Conservation (phyloP, 805 yeast genomes). For the Barnettozyma californica region DNA sequence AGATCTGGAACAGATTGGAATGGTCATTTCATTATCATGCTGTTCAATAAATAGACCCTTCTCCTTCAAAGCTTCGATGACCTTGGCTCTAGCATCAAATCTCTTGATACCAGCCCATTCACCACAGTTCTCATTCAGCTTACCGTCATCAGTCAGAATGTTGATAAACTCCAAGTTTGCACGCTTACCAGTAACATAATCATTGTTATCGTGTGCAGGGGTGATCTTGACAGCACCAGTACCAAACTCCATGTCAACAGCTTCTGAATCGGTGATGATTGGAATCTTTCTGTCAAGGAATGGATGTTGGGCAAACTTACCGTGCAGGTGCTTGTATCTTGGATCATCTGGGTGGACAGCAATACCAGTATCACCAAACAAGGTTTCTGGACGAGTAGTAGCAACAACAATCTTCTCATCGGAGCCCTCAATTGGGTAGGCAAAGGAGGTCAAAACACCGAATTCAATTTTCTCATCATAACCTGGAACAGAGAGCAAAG, state of each 20-base stretch:
- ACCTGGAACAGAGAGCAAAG: constrained; percentile 79
- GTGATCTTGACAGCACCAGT: constrained; percentile 99
- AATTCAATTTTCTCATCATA: constrained; percentile 88
- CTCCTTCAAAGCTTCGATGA: constrained; percentile 73
- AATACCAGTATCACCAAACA: constrained; percentile 96
- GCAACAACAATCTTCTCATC: constrained; percentile 90
- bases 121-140: constrained; percentile 88
- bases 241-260: constrained; percentile 99
- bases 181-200: constrained; percentile 95
- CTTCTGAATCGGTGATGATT: constrained; percentile 82
- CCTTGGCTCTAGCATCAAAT: constrained; percentile 86
- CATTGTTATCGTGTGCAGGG: constrained; percentile 97
- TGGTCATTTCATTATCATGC: constrained; percentile 91
- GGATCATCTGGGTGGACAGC: constrained; percentile 96
- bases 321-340: constrained; percentile 91
- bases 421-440: constrained; percentile 79
- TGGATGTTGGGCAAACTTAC: constrained; percentile 88
- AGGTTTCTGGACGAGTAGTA: constrained; percentile 97
- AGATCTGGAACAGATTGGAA: constrained; percentile 92
- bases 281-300: constrained; percentile 82
- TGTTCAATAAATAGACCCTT: constrained; percentile 77
- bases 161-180: constrained; percentile 82
- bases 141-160: constrained; percentile 89
- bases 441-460: constrained; percentile 95
- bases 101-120: constrained; percentile 89